Base-by-base conservation (phyloP, 768 basidiomycete species). In the Plicaturopsis crispa region DNA sequence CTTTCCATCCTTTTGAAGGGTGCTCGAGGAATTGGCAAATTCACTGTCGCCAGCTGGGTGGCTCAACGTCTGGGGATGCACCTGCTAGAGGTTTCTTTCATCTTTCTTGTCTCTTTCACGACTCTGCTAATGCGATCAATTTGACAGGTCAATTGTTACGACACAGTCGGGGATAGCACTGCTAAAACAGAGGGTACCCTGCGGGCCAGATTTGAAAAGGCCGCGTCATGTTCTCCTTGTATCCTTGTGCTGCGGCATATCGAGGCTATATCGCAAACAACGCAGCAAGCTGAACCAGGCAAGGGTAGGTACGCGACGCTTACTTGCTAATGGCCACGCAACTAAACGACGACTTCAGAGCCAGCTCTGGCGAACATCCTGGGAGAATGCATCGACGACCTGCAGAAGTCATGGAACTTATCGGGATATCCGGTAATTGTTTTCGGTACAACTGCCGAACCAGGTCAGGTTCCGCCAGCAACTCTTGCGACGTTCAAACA, bases 401-500 rank as follows among this genome's bases (percentile, higher is more conserved):
- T 79, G 4, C 66, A 70, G 34, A 61, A 68, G 28, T 68, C 66
- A 11, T 84, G 81, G 73, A 70, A 61, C 41, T 52, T 68, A 21
- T 70, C 72, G 2, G 80, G 79, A 1, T 80, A 74, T 45, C 90
- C 92, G 4, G 76, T 85, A 3, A 55, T 96, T 18, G 65, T 91
- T 3, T 53, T 90, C 36, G 93, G 74, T 6, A 90, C 84, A 2
- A 80, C 80, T 1, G 70, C 70, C 23, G 83, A 85, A 32, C 61
- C 70, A 3, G 75, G 75, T n/a, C 68, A 69, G 14, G 63, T 92
- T 12, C 78, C 87, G 2, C 53, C 73, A 1, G 67, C 68, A 2
- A 59, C 94, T 2, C 53, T 84, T 17, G 69, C 73, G 6, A 75
- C 70, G 42, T 94, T 97, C 64, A 97, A 96, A 54, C 87, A 93